Conservation (phyloP, 345 rosid species). For the Ailanthus altissimus region DNA sequence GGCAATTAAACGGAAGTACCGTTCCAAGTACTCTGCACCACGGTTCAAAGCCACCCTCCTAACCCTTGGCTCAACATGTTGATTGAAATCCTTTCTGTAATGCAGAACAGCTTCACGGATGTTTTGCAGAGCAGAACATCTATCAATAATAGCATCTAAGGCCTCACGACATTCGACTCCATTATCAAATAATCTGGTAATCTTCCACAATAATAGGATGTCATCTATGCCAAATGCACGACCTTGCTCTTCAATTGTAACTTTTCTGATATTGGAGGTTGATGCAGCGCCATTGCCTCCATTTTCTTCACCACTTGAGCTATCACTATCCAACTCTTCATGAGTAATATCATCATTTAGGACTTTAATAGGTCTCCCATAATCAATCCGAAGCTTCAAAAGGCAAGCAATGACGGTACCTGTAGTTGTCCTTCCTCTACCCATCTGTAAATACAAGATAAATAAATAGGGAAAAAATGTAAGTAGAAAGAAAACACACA, state of each 20-base stretch:
- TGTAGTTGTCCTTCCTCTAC: slow-evolving; percentile 99
- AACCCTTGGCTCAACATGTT: slow-evolving; percentile 85
- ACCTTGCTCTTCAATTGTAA: slow-evolving; percentile 51
- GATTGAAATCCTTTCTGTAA: slow-evolving; percentile 85
- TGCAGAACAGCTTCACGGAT: slow-evolving; percentile 90
- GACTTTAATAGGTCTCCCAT: slow-evolving; percentile 83
- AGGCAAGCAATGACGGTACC: slow-evolving; percentile 99
- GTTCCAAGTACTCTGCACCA: slow-evolving; percentile 93
- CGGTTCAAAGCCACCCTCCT: slow-evolving; percentile 88
- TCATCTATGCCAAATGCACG: slow-evolving; percentile 89
- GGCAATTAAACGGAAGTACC: slow-evolving; percentile 89
- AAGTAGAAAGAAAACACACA: slow-evolving; percentile 9
- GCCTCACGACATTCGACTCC: slow-evolving; percentile 94
- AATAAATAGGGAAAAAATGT: slow-evolving; percentile 3
- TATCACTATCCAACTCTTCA: slow-evolving; percentile 71
- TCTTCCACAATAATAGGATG: slow-evolving; percentile 81
- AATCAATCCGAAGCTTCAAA: slow-evolving; percentile 78
- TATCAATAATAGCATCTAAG: slow-evolving; percentile 85
- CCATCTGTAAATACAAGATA: slow-evolving; percentile 65
- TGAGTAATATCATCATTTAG: slow-evolving; percentile 51
- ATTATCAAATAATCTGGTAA: slow-evolving; percentile 88
- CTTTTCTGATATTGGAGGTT: slow-evolving; percentile 34
- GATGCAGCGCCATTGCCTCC: slow-evolving; percentile 47
- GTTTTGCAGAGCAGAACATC: slow-evolving; percentile 96
- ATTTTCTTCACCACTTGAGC: slow-evolving; percentile 89